Evolutionary conservation across 2,329 filamentous ascomycete species (phyloP).

Genomic region (Fusarium sp.): DNA sequence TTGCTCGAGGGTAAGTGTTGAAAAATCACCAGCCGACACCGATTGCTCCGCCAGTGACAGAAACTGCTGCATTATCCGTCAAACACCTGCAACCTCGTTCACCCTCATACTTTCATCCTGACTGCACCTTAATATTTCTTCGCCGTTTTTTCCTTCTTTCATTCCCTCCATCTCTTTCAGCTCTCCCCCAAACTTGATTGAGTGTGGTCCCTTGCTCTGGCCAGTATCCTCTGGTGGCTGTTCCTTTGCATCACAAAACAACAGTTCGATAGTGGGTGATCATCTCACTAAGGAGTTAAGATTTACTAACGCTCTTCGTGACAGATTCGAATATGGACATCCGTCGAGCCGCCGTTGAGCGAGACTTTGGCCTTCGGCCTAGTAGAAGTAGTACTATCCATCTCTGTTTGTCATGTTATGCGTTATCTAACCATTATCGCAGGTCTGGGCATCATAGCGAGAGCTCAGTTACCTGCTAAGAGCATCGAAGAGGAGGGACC

Average conservation of each 20-base stretch:
- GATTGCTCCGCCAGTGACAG: constrained; percentile 10
- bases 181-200: neutral
- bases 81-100: neutral
- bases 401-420: neutral
- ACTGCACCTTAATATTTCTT: neutral
- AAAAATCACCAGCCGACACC: neutral
- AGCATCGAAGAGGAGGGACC: neutral
- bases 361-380: constrained; percentile 30
- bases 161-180: no score
- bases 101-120: neutral
- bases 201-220: neutral
- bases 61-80: neutral
- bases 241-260: neutral
- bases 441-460: neutral
- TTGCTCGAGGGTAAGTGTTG: neutral
- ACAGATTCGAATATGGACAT: constrained; percentile 7
- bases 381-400: neutral
- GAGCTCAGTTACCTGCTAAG: constrained; percentile 8
- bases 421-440: neutral
- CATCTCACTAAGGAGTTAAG: neutral
- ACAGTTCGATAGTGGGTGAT: neutral
- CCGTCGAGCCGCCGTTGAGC: constrained; percentile 15
- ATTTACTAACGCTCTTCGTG: neutral
- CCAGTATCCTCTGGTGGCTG: neutral
- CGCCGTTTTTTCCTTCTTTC: neutral